These are phyloP conservation scores for Exserohilum rostratum DNA, from an alignment of 2,329 filamentous ascomycete species.

Conservation along the genomic window DNA sequence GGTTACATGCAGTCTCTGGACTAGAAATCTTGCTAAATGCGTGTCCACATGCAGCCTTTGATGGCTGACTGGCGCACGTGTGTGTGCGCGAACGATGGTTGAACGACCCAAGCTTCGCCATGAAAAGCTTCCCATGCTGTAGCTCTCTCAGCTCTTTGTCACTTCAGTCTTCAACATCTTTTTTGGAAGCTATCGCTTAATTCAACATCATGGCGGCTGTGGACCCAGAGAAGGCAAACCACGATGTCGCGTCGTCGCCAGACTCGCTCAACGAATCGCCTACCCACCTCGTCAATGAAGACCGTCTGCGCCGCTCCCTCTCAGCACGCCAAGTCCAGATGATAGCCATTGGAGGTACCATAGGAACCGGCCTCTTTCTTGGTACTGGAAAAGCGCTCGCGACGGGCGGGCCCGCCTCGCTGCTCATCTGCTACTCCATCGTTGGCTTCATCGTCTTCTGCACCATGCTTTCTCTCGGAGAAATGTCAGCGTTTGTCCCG, in stretches of 20 bases:
- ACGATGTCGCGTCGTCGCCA: constrained; percentile 18
- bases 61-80: constrained; percentile 7
- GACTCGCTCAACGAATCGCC: constrained; percentile 15
- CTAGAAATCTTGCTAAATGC: too few relatives aligned
- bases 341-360: constrained; percentile 66
- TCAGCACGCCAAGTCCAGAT: constrained; percentile 62
- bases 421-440: constrained; percentile 48
- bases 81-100: constrained; percentile 16
- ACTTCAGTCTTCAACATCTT: neutral
- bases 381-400: constrained; percentile 61
- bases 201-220: constrained; percentile 11
- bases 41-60: too few relatives aligned
- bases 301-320: constrained; percentile 33
- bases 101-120: constrained; percentile 23
- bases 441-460: constrained; percentile 39
- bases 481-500: constrained; percentile 48
- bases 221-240: constrained; percentile 25
- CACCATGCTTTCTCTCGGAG: constrained; percentile 47
- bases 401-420: constrained; percentile 50
- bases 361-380: constrained; percentile 66
- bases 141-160: neutral
- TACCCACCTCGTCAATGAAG: constrained; percentile 28
- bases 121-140: constrained; percentile 26
- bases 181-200: neutral
- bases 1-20: too few relatives aligned